Percentiles rank a stretch among this genome's conserved stretches.
Conservation (phyloP, 352 stramenopile species). For the Globisporangium nunn region DNA sequence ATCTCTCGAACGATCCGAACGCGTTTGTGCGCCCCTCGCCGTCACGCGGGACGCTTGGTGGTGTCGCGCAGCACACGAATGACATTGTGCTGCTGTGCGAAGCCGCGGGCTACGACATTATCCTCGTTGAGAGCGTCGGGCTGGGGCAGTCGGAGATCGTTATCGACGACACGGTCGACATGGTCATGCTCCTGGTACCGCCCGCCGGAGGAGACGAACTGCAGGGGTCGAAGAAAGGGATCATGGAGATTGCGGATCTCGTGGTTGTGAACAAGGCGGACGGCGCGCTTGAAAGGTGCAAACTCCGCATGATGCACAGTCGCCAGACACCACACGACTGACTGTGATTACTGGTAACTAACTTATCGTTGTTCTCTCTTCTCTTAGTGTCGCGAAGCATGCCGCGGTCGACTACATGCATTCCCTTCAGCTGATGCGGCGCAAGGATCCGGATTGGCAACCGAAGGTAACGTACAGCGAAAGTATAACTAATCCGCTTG, state of each 20-base stretch:
- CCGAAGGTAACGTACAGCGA: constrained; percentile 47
- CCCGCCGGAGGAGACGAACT: constrained; percentile 95
- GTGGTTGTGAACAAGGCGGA: constrained; percentile 98
- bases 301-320: too few species aligned
- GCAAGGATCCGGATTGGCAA: constrained; percentile 79
- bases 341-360: background rate
- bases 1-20: constrained; percentile 88
- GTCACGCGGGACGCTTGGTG: constrained; percentile 74
- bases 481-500: background rate
- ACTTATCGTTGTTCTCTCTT: background rate
- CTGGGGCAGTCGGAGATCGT: constrained; percentile 97
- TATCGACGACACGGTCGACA: constrained; percentile 94
- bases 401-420: constrained; percentile 75
- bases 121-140: constrained; percentile 97
- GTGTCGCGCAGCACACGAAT: constrained; percentile 74
- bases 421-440: constrained; percentile 73
- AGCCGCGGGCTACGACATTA: constrained; percentile 90
- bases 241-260: constrained; percentile 97
- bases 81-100: constrained; percentile 94
- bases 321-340: too few species aligned
- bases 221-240: constrained; percentile 98
- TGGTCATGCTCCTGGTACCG: constrained; percentile 93
- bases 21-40: constrained; percentile 92
- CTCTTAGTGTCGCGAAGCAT: constrained; percentile 51
- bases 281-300: constrained; percentile 66